phyloP scores from a whole-genome alignment of 2,329 filamentous ascomycete genomes.

The Microsporum ferrugineum region DNA sequence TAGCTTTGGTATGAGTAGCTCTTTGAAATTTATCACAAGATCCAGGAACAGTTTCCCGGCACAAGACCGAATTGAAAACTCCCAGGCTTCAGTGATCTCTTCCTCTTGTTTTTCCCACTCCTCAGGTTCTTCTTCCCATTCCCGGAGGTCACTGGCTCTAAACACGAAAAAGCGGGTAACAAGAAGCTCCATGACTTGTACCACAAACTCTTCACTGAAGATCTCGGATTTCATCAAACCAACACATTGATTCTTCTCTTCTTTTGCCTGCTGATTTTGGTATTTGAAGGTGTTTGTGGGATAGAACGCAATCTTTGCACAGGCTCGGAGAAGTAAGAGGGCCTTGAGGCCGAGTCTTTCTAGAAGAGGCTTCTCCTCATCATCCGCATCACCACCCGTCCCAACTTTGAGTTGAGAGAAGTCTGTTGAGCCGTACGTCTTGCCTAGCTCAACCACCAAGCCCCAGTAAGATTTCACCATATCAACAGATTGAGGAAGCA shows the following conservation, averaged over 20 bases:
- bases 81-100: conserved; percentile 71
- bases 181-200: conserved; percentile 70
- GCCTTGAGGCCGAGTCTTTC: conserved; percentile 77
- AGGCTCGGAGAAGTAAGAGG: conserved; percentile 68
- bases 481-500: conserved; percentile 66
- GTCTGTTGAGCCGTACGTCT: conserved; percentile 42
- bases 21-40: conserved; percentile 78
- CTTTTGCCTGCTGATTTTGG: conserved; percentile 59
- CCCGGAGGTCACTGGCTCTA: conserved; percentile 68
- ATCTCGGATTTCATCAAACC: conserved; percentile 60
- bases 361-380: conserved; percentile 46
- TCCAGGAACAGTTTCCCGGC: conserved; percentile 91
- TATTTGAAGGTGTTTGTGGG: conserved; percentile 76
- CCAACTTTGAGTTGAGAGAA: conserved; percentile 27
- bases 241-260: conserved; percentile 61
- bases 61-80: conserved; percentile 84
- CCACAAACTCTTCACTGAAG: conserved; percentile 63
- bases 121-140: conserved; percentile 90
- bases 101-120: conserved; percentile 92
- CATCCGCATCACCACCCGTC: conserved; percentile 37
- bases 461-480: conserved; percentile 79
- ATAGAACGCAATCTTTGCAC: conserved; percentile 72
- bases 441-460: conserved; percentile 63
- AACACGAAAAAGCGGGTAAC: conserved; percentile 85
- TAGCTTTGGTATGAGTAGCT: conserved; percentile 65